These are phyloP conservation scores for Cladobotryum protrusum DNA, from an alignment of 2,329 filamentous ascomycete species.

Conservation along the genomic window DNA sequence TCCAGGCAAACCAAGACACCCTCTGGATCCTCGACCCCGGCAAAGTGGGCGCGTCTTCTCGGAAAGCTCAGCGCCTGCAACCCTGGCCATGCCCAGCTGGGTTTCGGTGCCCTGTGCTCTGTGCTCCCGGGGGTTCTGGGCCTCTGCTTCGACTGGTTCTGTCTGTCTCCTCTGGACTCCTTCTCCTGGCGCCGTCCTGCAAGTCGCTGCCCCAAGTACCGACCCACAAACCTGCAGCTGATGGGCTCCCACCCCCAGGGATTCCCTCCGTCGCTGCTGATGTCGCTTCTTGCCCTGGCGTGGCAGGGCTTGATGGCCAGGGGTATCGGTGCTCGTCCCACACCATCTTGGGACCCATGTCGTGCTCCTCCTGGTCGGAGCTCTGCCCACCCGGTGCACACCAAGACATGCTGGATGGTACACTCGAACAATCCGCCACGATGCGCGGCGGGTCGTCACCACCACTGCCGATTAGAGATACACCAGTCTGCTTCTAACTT, in stretches of 20 bases:
- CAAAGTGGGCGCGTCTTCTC: constrained; percentile 2
- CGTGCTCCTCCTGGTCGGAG: neutral
- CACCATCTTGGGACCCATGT: neutral
- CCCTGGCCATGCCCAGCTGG: constrained; percentile 10
- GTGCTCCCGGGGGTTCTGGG: constrained; percentile 1
- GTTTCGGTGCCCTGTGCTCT: constrained; percentile 2
- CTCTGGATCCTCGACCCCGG: neutral
- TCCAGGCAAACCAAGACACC: neutral
- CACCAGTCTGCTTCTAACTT: constrained; percentile 7
- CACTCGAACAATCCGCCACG: constrained; percentile 4
- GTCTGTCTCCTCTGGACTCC: constrained; percentile 5
- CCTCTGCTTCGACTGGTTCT: too few species aligned
- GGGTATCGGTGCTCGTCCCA: constrained; percentile 7
- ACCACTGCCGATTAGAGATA: constrained; percentile 12
- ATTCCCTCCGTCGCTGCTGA: constrained; percentile 9
- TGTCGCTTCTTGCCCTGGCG: constrained; percentile 4
- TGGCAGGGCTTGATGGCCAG: constrained; percentile 11
- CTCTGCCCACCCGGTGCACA: neutral
- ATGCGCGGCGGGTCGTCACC: constrained; percentile 12
- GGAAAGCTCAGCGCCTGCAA: constrained; percentile 8
- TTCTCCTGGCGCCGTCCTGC: neutral
- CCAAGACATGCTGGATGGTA: too few species aligned
- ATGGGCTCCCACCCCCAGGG: neutral
- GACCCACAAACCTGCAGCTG: constrained; percentile 12
- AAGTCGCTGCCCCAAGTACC: constrained; percentile 3